These are phyloP conservation scores for Exophiala sp. DNA, from an alignment of 2,329 filamentous ascomycete genomes.

Conservation along the genomic window DNA sequence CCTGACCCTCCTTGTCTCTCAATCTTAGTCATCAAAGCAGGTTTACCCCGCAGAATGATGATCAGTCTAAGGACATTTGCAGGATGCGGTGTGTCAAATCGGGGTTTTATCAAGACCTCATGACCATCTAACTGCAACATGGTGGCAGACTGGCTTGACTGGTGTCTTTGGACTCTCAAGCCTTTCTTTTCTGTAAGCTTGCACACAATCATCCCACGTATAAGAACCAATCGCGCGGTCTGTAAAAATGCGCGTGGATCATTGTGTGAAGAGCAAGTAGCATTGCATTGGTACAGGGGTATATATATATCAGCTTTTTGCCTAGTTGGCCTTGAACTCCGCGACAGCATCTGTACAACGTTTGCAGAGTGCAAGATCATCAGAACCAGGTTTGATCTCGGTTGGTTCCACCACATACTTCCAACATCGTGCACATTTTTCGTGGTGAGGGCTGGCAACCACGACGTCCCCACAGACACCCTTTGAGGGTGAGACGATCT, in stretches of 20 bases:
- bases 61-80: no score
- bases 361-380: constrained; percentile 13
- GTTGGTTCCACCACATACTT: constrained; percentile 55
- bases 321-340: constrained; percentile 9
- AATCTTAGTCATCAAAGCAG: neutral
- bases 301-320: neutral
- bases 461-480: constrained; percentile 8
- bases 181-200: no score
- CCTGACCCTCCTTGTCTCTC: no score
- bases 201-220: no score
- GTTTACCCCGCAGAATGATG: no score
- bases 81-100: no score
- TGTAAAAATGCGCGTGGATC: no score
- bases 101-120: no score
- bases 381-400: neutral
- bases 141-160: no score
- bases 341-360: constrained; percentile 22
- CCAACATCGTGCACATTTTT: constrained; percentile 88
- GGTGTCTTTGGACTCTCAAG: no score
- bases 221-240: no score
- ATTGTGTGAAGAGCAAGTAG: neutral
- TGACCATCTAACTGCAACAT: no score
- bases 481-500: constrained; percentile 11
- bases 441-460: constrained; percentile 14
- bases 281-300: constrained; percentile 17